These are phyloP conservation scores for Pleurotus platypus DNA, from an alignment of 768 basidiomycete species.

Conservation along the genomic window DNA sequence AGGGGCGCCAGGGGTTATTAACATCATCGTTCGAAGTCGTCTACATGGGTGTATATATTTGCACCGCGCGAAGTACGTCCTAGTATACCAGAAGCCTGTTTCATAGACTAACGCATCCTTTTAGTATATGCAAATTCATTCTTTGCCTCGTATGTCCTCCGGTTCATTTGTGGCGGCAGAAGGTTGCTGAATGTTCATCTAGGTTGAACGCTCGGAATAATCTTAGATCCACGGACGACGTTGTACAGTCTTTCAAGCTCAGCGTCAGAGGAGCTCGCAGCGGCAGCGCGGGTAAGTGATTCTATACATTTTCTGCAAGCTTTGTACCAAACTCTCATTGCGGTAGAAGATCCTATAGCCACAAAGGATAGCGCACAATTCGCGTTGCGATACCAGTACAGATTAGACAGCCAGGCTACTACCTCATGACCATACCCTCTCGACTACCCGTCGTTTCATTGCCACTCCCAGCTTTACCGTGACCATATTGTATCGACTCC, in stretches of 20 bases:
- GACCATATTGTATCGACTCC: too few species aligned
- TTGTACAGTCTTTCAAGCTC: background rate
- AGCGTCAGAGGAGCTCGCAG: background rate
- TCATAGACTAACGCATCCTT: background rate
- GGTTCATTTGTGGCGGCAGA: background rate
- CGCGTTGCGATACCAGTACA: background rate
- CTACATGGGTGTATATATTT: slow-evolving; percentile 3
- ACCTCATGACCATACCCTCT: background rate
- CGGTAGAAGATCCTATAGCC: background rate
- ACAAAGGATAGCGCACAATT: background rate
- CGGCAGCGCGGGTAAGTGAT: background rate
- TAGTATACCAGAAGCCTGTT: background rate
- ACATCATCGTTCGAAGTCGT: background rate
- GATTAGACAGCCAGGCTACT: background rate
- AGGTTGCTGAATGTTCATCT: background rate
- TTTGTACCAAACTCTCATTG: background rate
- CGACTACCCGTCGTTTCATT: too few species aligned
- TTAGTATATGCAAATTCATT: slow-evolving; percentile 1
- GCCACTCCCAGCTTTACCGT: too few species aligned
- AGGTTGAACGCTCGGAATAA: slow-evolving; percentile 5
- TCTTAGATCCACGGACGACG: background rate
- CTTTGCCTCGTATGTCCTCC: background rate
- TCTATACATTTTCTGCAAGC: too few species aligned
- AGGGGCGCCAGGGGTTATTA: background rate
- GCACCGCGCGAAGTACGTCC: background rate